These are phyloP conservation scores for Albophoma yamanashiensis DNA, from an alignment of 2,329 filamentous ascomycete species.

Conservation along the genomic window DNA sequence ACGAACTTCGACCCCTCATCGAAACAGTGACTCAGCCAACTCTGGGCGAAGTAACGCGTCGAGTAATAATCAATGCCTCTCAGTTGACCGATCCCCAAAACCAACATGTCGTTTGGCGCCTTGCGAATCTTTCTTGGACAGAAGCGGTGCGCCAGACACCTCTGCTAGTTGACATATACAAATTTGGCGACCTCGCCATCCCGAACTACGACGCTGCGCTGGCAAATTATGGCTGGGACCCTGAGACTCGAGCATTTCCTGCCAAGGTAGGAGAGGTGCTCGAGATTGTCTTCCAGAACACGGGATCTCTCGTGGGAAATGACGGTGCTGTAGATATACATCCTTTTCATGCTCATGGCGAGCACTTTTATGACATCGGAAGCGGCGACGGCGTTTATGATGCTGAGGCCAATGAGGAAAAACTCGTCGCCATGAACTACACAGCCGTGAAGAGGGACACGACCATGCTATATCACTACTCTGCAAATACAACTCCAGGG, in stretches of 20 bases:
- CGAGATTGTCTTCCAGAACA: conserved; percentile 39
- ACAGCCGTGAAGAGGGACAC: not conserved
- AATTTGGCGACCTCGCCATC: not conserved
- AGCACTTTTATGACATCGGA: conserved; percentile 8
- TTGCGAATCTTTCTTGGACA: conserved; percentile 6
- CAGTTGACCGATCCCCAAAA: conserved; percentile 1
- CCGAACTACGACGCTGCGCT: conserved; percentile 41
- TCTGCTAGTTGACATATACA: conserved; percentile 1
- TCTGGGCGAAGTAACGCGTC: conserved; percentile 34
- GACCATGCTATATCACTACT: conserved; percentile 29
- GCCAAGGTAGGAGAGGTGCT: conserved; percentile 44
- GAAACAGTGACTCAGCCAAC: conserved; percentile 20
- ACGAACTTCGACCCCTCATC: conserved; percentile 28
- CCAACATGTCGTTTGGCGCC: conserved; percentile 4
- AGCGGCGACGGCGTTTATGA: conserved; percentile 6
- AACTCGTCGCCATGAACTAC: not conserved
- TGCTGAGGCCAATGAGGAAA: conserved; percentile 1
- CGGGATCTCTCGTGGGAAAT: conserved; percentile 16
- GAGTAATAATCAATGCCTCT: conserved; percentile 27
- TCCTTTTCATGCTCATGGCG: conserved; percentile 9
- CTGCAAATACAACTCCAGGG: conserved; percentile 26
- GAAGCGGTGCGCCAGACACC: not conserved
- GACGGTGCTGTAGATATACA: conserved; percentile 6
- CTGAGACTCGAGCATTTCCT: conserved; percentile 35
- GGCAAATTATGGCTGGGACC: conserved; percentile 42